phyloP scores from a whole-genome alignment of 352 stramenopile species.

The Phytophthora syringae region DNA sequence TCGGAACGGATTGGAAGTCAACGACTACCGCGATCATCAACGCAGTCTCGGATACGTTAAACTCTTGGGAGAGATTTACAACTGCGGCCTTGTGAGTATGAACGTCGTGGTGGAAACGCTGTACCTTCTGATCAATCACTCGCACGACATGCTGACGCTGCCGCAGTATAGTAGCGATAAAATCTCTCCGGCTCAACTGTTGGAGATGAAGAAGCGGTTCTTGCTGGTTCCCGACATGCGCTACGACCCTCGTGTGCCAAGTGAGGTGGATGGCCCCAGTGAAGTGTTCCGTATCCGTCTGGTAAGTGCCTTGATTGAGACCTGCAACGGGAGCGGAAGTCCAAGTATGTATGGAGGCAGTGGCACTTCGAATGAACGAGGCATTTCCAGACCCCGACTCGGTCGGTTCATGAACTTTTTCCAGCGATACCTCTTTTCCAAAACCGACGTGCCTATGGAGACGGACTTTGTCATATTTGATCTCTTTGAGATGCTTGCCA shows the following conservation, averaged over 20 bases:
- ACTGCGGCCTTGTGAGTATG: constrained; percentile 89
- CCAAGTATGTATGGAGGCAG: constrained; percentile 5
- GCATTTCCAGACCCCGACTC: constrained; percentile 86
- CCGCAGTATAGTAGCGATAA: constrained; percentile 58
- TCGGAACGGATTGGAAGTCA: constrained; percentile 89
- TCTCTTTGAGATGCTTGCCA: constrained; percentile 69
- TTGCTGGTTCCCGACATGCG: constrained; percentile 79
- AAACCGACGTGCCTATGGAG: constrained; percentile 94
- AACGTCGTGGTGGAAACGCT: constrained; percentile 94
- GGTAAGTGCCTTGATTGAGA: constrained; percentile 93
- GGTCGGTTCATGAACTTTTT: constrained; percentile 93
- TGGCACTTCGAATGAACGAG: constrained; percentile 72
- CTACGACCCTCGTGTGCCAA: constrained; percentile 90
- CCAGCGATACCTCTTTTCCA: constrained; percentile 97
- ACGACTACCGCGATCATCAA: constrained; percentile 93
- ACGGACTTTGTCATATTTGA: constrained; percentile 93
- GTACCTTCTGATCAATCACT: constrained; percentile 95
- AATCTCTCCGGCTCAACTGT: constrained; percentile 38
- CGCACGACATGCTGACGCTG: constrained; percentile 91
- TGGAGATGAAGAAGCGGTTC: constrained; percentile 71
- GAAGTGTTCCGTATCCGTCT: constrained; percentile 95
- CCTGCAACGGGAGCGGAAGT: constrained; percentile 55
- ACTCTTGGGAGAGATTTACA: constrained; percentile 95
- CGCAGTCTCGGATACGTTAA: constrained; percentile 93
- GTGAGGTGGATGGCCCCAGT: constrained; percentile 88